Percentiles rank a stretch among this genome's conserved stretches.
Evolutionary conservation across 2,329 filamentous ascomycete genomes (phyloP).

Genomic region (Sclerotinia subarctica): DNA sequence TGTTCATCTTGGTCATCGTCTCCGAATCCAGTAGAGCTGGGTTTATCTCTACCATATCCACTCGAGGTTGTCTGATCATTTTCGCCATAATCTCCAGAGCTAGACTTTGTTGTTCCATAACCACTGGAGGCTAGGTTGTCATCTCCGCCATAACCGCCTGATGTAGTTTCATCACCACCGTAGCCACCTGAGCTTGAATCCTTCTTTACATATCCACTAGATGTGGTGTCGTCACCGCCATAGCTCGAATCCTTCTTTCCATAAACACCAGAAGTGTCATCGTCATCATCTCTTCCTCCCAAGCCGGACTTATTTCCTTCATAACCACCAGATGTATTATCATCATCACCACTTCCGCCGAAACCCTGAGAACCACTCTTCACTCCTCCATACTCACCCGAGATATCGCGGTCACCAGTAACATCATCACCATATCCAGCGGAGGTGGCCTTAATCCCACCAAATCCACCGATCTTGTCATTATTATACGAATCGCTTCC

Average conservation of each 20-base stretch:
- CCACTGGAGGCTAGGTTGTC: neutral
- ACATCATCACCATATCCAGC: neutral
- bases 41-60: conserved; percentile 8
- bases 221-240: neutral
- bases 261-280: neutral
- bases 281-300: neutral
- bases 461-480: neutral
- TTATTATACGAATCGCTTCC: neutral
- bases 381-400: neutral
- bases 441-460: neutral
- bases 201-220: neutral
- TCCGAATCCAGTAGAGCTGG: neutral
- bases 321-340: neutral
- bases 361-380: neutral
- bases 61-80: neutral
- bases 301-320: neutral
- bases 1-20: neutral
- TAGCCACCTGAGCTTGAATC: neutral
- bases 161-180: neutral
- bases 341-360: neutral
- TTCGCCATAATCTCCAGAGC: neutral
- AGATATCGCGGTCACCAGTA: neutral
- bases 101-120: neutral
- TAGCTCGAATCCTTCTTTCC: neutral
- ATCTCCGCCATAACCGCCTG: neutral